Conservation (phyloP, 148 eudicot genomes). For the Linanthus parryae region DNA sequence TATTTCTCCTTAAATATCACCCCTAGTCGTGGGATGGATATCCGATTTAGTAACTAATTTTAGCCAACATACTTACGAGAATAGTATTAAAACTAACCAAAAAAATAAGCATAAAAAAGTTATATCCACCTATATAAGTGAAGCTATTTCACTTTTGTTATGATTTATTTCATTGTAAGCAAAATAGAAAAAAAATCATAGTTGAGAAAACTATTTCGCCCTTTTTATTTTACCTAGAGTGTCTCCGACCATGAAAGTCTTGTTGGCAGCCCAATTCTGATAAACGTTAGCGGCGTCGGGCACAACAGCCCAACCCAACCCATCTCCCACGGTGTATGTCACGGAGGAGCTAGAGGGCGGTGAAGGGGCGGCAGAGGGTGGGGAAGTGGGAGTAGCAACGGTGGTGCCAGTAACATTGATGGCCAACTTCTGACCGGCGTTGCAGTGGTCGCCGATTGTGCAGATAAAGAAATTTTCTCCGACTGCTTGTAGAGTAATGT, state of each 20-base stretch:
- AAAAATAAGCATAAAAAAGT: too few relatives aligned
- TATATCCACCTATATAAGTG: too few relatives aligned
- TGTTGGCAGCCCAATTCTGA: neutral
- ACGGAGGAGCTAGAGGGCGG: neutral
- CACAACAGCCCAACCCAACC: too few relatives aligned
- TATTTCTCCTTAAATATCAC: too few relatives aligned
- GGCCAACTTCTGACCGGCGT: conserved; percentile 37
- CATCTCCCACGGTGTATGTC: too few relatives aligned
- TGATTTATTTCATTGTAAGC: neutral
- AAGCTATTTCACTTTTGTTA: too few relatives aligned
- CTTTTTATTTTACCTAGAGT: neutral
- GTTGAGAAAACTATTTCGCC: too few relatives aligned
- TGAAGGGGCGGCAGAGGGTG: neutral
- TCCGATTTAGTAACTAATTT: too few relatives aligned
- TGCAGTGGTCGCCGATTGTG: conserved; percentile 29
- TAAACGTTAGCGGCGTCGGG: neutral
- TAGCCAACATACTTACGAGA: too few relatives aligned
- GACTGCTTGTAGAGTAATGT: conserved; percentile 15
- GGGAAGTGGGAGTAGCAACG: conserved; percentile 1
- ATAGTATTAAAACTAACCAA: too few relatives aligned
- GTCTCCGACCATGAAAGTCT: neutral
- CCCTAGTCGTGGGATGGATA: too few relatives aligned
- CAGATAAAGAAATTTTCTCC: conserved; percentile 39
- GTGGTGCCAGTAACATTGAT: conserved; percentile 23
- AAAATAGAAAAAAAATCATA: too few relatives aligned